These are phyloP conservation scores for Phytophthora aleatoria DNA, from an alignment of 352 stramenopile species.

Conservation along the genomic window DNA sequence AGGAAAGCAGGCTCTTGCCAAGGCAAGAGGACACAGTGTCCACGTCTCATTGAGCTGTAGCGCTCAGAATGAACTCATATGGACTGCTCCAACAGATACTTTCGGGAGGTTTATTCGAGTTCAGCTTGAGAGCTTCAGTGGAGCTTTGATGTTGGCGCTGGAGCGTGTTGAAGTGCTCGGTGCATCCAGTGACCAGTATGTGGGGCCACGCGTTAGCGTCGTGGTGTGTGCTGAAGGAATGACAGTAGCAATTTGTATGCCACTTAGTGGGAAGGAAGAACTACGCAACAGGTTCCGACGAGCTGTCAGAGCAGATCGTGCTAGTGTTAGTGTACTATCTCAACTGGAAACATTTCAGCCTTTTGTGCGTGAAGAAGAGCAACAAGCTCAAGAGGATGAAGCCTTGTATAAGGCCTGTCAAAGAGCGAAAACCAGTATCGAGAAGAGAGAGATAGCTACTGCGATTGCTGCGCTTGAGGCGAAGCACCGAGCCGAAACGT, in stretches of 20 bases:
- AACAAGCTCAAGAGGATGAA: constrained; percentile 18
- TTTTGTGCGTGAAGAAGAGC: constrained; percentile 39
- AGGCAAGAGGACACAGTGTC: constrained; percentile 57
- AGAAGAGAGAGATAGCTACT: constrained; percentile 30
- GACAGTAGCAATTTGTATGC: constrained; percentile 60
- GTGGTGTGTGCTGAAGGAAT: constrained; percentile 61
- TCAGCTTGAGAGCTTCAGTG: constrained; percentile 56
- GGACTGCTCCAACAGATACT: constrained; percentile 55
- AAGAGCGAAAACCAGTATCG: constrained; percentile 21
- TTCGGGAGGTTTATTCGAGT: constrained; percentile 64
- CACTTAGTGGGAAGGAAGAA: constrained; percentile 38
- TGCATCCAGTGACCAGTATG: constrained; percentile 42
- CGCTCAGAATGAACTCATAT: constrained; percentile 41
- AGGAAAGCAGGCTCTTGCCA: constrained; percentile 65
- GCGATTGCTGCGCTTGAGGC: constrained; percentile 32
- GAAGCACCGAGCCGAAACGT: constrained; percentile 21
- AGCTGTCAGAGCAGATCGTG: constrained; percentile 56
- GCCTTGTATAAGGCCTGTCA: constrained; percentile 18
- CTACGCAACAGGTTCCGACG: constrained; percentile 63
- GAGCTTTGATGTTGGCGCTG: constrained; percentile 54
- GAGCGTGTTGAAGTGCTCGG: constrained; percentile 56
- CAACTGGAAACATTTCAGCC: constrained; percentile 76
- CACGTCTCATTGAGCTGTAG: constrained; percentile 42
- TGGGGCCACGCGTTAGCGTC: constrained; percentile 59
- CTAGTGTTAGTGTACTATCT: constrained; percentile 48